Conservation (phyloP, 2,329 filamentous ascomycete genomes). For the Boeremia exigua region DNA sequence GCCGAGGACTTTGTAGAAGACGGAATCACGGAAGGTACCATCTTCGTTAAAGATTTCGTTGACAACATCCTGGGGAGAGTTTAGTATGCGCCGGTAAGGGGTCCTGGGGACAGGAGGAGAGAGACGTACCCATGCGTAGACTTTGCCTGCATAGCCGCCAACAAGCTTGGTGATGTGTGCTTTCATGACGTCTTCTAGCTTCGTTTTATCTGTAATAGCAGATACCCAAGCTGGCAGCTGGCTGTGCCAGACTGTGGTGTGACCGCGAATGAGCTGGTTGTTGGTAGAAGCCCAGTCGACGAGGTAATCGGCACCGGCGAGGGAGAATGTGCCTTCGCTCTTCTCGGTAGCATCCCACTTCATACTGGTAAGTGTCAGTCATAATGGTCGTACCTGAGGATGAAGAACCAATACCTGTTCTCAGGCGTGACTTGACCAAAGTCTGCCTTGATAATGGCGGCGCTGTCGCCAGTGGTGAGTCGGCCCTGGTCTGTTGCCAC, state of each 20-base stretch:
- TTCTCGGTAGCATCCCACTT: slow-evolving; percentile 69
- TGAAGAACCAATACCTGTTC: slow-evolving; percentile 51
- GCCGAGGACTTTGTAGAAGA: slow-evolving; percentile 72
- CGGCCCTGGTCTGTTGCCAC: slow-evolving; percentile 62
- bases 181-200: slow-evolving; percentile 63
- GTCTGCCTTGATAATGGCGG: slow-evolving; percentile 62
- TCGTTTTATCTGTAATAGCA: slow-evolving; percentile 58
- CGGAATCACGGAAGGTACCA: slow-evolving; percentile 63
- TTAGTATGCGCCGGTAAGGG: neutral
- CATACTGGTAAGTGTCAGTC: slow-evolving; percentile 54
- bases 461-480: slow-evolving; percentile 57
- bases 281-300: slow-evolving; percentile 18
- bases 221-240: slow-evolving; percentile 63
- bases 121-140: slow-evolving; percentile 58
- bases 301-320: slow-evolving; percentile 50
- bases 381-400: neutral
- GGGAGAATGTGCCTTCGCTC: slow-evolving; percentile 60
- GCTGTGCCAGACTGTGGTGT: slow-evolving; percentile 55
- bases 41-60: slow-evolving; percentile 55
- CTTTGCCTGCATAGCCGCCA: slow-evolving; percentile 67
- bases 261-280: slow-evolving; percentile 18
- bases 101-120: neutral
- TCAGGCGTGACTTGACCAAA: slow-evolving; percentile 72
- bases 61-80: slow-evolving; percentile 19
- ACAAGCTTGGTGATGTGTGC: slow-evolving; percentile 66